These are phyloP conservation scores for Plectosphaerella sp. DNA, from an alignment of 2,329 filamentous ascomycete species.

Conservation along the genomic window DNA sequence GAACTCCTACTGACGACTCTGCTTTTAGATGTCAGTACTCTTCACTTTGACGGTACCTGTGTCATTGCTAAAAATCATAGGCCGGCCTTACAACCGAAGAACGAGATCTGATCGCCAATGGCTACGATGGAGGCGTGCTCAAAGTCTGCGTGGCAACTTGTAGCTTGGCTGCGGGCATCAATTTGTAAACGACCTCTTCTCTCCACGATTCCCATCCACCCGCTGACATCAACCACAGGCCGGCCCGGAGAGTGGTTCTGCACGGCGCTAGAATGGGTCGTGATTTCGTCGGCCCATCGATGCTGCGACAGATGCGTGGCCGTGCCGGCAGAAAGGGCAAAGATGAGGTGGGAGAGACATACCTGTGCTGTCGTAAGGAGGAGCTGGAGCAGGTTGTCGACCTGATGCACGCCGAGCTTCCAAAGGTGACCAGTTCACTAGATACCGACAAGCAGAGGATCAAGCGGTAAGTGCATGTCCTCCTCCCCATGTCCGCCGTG, in stretches of 20 bases:
- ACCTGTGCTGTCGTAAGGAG: conserved; percentile 64
- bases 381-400: conserved; percentile 68
- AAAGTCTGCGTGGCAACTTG: conserved; percentile 74
- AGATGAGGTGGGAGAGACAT: conserved; percentile 72
- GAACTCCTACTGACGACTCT: background rate
- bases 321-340: conserved; percentile 75
- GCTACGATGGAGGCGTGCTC: conserved; percentile 64
- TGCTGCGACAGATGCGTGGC: conserved; percentile 78
- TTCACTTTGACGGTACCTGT: background rate
- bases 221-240: conserved; percentile 24
- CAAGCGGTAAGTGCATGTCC: conserved; percentile 44
- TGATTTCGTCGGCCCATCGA: conserved; percentile 71
- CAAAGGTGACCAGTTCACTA: conserved; percentile 64
- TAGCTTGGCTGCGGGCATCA: conserved; percentile 79
- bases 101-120: conserved; percentile 64
- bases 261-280: conserved; percentile 73
- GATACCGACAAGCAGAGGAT: conserved; percentile 63
- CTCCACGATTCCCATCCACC: background rate
- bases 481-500: background rate
- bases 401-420: conserved; percentile 68
- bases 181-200: conserved; percentile 40
- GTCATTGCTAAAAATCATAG: conserved; percentile 27
- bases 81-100: conserved; percentile 72
- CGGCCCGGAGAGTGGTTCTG: conserved; percentile 68
- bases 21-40: conserved; percentile 29